Conservation (phyloP, 2,329 filamentous ascomycete species). For the Alternaria rosae region DNA sequence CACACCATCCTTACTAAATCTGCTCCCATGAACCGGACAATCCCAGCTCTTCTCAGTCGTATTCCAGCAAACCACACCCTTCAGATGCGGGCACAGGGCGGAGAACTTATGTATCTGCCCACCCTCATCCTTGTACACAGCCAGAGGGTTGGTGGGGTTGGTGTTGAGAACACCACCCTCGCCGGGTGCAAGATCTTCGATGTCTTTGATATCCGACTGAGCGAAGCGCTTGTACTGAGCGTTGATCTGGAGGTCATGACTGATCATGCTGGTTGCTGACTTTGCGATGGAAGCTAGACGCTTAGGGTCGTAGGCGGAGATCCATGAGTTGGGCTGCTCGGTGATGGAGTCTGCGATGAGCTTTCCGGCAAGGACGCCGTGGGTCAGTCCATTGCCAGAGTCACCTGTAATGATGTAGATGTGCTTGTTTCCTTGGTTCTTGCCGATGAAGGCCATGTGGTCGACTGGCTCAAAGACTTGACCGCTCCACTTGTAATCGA, state of each 20-base stretch:
- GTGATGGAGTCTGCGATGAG: slow-evolving; percentile 64
- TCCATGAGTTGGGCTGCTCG: slow-evolving; percentile 59
- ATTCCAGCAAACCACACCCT: slow-evolving; percentile 66
- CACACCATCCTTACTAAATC: slow-evolving; percentile 54
- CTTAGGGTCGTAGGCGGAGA: slow-evolving; percentile 59
- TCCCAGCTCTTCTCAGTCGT: slow-evolving; percentile 51
- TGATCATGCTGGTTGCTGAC: slow-evolving; percentile 55
- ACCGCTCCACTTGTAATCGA: slow-evolving; percentile 66
- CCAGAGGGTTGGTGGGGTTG: slow-evolving; percentile 57
- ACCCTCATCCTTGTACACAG: slow-evolving; percentile 64
- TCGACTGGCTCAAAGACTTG: slow-evolving; percentile 66
- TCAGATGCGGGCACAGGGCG: slow-evolving; percentile 64
- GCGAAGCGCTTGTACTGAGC: slow-evolving; percentile 63
- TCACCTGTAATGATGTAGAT: slow-evolving; percentile 65
- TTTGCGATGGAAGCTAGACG: slow-evolving; percentile 56
- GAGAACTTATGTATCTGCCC: slow-evolving; percentile 61
- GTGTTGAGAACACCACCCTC: slow-evolving; percentile 62
- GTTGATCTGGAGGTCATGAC: slow-evolving; percentile 64
- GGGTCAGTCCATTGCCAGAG: slow-evolving; percentile 65
- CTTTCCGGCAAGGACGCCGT: slow-evolving; percentile 61
- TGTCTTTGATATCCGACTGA: slow-evolving; percentile 63
- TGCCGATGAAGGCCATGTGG: slow-evolving; percentile 64
- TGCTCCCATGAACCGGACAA: slow-evolving; percentile 59
- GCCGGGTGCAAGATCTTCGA: slow-evolving; percentile 61
- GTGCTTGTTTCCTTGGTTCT: slow-evolving; percentile 60